Base-by-base conservation (phyloP, 306 rosid species). In the Pachyrhizus erosus region DNA sequence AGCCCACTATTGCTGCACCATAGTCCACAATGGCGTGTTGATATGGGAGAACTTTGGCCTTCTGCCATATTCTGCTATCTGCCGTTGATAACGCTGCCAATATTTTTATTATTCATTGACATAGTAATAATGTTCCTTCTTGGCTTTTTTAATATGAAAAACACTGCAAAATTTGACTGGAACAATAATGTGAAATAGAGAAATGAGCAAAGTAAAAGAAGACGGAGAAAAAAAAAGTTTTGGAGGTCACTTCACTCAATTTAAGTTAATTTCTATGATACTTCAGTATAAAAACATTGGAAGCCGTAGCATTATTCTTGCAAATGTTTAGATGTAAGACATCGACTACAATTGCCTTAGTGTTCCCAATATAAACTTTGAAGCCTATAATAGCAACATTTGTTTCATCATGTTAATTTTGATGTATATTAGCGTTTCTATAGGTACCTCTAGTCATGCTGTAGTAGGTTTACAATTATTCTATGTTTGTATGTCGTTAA, bases 401-500 rank as follows among this genome's bases (percentile, higher is more conserved):
- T 57, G 23, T 42, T 2, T 55, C 73, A 58, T 48, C 54, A 0
- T 52, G 62, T 51, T 48, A 69, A 77, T 17, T 49, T 83, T 49
- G n/a, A 67, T 29, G 85, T 77, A 40, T 45, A 39, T 78, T 64
- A 78, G 40, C 75, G 40, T 73, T 57, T 79, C 43, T 23, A 54
- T 33, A n/a, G 14, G 57, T 77, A 71, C 18, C 29, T 69, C 2
- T 67, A 42, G 21, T 61, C 21, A 61, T 37, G 34, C 21, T 1
- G 27, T 20, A 52, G 54, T 49, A 40, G 69, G 31, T 78, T 72
- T 31, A 54, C 72, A 7, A 6, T 66, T 26, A 55, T 57, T 75
- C 27, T 55, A 58, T 84, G 82, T 26, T 66, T 81, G 65, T 72
- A 37, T 49, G 34, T 69, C 14, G 9, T 69, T 60, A 12, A 27